These are phyloP conservation scores for Leishmania tropica DNA, from an alignment of 208 protist genomes.

Conservation along the genomic window DNA sequence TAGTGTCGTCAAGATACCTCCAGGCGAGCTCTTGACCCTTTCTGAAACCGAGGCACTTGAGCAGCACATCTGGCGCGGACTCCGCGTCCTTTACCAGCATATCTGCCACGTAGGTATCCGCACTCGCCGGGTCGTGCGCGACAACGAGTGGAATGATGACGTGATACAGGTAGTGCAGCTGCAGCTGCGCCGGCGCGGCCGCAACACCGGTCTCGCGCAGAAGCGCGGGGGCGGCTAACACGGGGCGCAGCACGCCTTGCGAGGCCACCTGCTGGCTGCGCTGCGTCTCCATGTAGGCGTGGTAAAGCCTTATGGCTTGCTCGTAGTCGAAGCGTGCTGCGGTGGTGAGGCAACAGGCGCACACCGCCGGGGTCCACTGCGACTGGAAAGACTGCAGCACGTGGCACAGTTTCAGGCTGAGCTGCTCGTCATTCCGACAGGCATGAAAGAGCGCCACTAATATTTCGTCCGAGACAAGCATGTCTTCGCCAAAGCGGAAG, in stretches of 20 bases:
- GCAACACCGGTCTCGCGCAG: conserved; percentile 32
- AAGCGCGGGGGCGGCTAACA: conserved; percentile 31
- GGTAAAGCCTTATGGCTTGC: conserved; percentile 58
- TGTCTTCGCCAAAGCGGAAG: conserved; percentile 63
- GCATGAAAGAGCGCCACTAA: conserved; percentile 67
- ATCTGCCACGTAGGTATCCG: conserved; percentile 47
- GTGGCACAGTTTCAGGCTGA: conserved; percentile 55
- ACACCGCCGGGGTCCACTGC: conserved; percentile 63
- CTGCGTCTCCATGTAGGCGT: conserved; percentile 38
- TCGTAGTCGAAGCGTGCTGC: conserved; percentile 51
- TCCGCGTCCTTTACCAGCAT: conserved; percentile 66
- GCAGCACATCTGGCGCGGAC: conserved; percentile 65
- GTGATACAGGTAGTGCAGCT: conserved; percentile 73
- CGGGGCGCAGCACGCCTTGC: conserved; percentile 19
- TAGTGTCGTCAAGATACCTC: conserved; percentile 18
- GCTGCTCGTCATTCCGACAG: conserved; percentile 42
- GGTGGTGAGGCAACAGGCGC: conserved; percentile 78
- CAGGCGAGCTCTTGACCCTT: conserved; percentile 39
- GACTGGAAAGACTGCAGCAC: conserved; percentile 48
- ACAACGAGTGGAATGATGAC: conserved; percentile 73
- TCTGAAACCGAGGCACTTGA: conserved; percentile 54
- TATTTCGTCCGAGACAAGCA: conserved; percentile 67
- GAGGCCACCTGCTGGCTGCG: conserved; percentile 1
- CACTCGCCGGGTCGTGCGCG: conserved; percentile 41
- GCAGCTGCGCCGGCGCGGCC: conserved; percentile 1